Conservation (phyloP, 208 protist genomes). For the Sergeia podlipaevii region DNA sequence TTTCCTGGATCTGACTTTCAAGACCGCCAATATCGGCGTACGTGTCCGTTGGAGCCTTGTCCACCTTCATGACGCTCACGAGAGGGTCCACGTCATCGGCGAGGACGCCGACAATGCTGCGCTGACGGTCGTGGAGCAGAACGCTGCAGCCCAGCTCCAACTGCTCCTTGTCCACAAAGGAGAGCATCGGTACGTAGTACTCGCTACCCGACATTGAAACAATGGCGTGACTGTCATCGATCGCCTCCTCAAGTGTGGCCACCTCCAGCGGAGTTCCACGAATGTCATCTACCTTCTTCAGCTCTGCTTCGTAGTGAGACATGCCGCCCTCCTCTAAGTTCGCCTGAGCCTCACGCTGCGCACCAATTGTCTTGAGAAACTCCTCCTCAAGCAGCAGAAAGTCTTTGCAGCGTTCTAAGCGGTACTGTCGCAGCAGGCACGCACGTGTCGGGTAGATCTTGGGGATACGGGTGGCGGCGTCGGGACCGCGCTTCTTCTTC, state of each 20-base stretch:
- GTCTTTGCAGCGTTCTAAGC: slow-evolving; percentile 99
- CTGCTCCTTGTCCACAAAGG: slow-evolving; percentile 99
- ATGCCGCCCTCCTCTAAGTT: slow-evolving; percentile 77
- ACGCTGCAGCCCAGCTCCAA: slow-evolving; percentile 97
- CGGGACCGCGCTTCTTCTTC: slow-evolving; percentile 83
- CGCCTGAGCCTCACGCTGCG: slow-evolving; percentile 75
- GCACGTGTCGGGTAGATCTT: slow-evolving; percentile 95
- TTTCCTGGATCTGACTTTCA: slow-evolving; percentile 99
- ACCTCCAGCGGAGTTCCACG: slow-evolving; percentile 98
- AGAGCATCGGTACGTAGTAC: slow-evolving; percentile 99
- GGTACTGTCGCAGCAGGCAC: slow-evolving; percentile 97
- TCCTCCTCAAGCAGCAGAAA: slow-evolving; percentile 99
- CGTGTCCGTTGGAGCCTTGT: slow-evolving; percentile 98
- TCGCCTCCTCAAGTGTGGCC: slow-evolving; percentile 99
- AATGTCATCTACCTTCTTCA: slow-evolving; percentile 97
- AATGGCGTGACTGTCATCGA: slow-evolving; percentile 99
- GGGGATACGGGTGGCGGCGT: slow-evolving; percentile 71
- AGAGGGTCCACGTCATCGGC: slow-evolving; percentile 98
- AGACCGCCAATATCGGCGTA: slow-evolving; percentile 99
- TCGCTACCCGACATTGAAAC: slow-evolving; percentile 95
- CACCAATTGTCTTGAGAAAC: slow-evolving; percentile 93
- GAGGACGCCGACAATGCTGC: slow-evolving; percentile 97
- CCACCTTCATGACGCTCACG: slow-evolving; percentile 99
- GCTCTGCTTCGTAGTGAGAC: slow-evolving; percentile 92
- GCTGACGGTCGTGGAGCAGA: slow-evolving; percentile 96